A percentile compares a stretch with the other conserved stretches of the same genome.
These are phyloP conservation scores for Pythium pyrilobum DNA, from an alignment of 352 stramenopile genomes.

Conservation along the genomic window DNA sequence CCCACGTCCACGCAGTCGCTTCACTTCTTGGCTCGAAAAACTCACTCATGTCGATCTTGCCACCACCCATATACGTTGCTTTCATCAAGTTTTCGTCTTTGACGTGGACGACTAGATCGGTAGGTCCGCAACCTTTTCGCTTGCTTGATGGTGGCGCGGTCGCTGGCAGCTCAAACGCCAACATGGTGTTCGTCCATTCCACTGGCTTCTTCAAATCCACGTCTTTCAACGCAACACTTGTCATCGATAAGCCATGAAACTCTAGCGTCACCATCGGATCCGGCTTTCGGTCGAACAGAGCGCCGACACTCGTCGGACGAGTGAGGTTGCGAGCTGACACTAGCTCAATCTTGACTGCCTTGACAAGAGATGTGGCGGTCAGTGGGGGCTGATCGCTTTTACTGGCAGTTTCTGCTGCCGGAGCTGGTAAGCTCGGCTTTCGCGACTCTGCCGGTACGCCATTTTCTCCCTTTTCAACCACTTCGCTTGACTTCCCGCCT, in stretches of 20 bases:
- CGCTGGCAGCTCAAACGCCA: constrained; percentile 23
- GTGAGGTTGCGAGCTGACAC: constrained; percentile 22
- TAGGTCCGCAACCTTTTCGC: constrained; percentile 15
- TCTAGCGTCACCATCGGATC: constrained; percentile 32
- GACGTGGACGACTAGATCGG: constrained; percentile 27
- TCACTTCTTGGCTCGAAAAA: constrained; percentile 16
- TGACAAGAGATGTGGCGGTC: constrained; percentile 4
- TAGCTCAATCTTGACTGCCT: constrained; percentile 24
- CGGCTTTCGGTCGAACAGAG: constrained; percentile 33
- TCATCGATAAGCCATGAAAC: constrained; percentile 21
- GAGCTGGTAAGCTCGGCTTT: too few relatives aligned
- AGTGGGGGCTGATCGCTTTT: too few relatives aligned
- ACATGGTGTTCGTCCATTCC: constrained; percentile 14
- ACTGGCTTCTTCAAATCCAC: constrained; percentile 35
- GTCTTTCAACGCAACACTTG: constrained; percentile 23
- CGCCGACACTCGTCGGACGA: constrained; percentile 26
- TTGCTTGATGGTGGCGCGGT: neutral
- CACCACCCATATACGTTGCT: constrained; percentile 35
- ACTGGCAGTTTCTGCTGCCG: neutral
- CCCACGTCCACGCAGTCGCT: neutral
- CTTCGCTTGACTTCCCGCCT: too few relatives aligned
- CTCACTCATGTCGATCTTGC: constrained; percentile 27
- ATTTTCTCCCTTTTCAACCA: neutral
- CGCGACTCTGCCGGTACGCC: neutral
- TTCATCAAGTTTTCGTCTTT: constrained; percentile 43